phyloP scores from a whole-genome alignment of 345 rosid genomes.

The Acer campestre region DNA sequence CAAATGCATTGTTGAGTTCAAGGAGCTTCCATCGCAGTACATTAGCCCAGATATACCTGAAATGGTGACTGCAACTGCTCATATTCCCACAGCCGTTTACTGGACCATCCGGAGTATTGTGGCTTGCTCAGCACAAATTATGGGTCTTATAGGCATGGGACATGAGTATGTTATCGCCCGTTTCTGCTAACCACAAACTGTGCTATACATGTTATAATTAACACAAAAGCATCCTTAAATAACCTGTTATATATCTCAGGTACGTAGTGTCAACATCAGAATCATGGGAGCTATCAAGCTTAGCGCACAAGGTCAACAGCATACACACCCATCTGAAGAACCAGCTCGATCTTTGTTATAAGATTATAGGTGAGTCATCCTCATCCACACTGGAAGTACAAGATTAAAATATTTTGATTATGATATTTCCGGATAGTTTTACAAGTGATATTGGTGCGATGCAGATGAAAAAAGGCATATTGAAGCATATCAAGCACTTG shows the following conservation, averaged over 20 bases:
- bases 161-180: constrained; percentile 43
- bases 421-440: background rate
- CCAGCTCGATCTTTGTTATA: constrained; percentile 42
- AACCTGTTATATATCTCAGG: constrained; percentile 23
- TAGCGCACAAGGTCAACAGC: constrained; percentile 59
- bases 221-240: background rate
- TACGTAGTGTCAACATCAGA: constrained; percentile 45
- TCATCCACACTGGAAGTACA: background rate
- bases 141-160: constrained; percentile 45
- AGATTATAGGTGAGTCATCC: constrained; percentile 41
- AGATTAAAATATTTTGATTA: background rate
- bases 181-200: background rate
- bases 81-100: constrained; percentile 62
- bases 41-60: constrained; percentile 35
- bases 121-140: constrained; percentile 52
- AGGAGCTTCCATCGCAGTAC: constrained; percentile 51
- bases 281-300: constrained; percentile 71
- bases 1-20: constrained; percentile 51
- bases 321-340: constrained; percentile 40
- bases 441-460: background rate
- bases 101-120: constrained; percentile 54
- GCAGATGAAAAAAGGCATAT: constrained; percentile 53
- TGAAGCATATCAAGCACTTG: constrained; percentile 48
- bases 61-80: constrained; percentile 32
- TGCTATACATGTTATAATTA: background rate